Evolutionary conservation across 768 basidiomycete genomes (phyloP), one percentile per base, ranked within the genome.

Genomic region (Termitomyces sp.): DNA sequence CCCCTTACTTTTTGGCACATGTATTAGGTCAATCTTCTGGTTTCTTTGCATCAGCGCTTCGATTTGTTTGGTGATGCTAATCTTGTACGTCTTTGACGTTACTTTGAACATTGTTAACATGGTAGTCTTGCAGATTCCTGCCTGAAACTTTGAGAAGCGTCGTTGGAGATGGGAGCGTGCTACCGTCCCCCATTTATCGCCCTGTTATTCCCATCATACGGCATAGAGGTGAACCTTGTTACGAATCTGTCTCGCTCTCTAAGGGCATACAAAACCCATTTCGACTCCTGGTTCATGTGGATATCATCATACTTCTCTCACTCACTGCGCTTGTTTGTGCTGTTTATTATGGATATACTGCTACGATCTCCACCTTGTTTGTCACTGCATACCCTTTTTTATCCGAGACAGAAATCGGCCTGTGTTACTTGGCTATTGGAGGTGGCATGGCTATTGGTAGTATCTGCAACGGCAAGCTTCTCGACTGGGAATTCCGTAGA

Each of bases 391-490:
- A 94, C 62, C 79, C 84, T 0, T 78, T 71, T 60, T 75, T 91
- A 20, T 79, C 70, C 57, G 81, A 89, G 61, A 84, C 85, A 4
- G 78, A 82, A 24, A 78, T 90, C 34, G 93, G 93, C 2, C 71
- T 95, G 5, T 93, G 89, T 69, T 95, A 87, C 73, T 73, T 94
- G 55, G 82, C 85, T 1, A 80, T 88, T 53, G 93, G 91, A 2
- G 80, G 83, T 16, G 94, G 93, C 0, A 85, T 86, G 72, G 70
- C 83, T 9, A 51, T 87, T 16, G 87, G 91, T 13, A 79, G 83
- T 20, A 67, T 76, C n/a, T 24, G 77, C 1, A 83, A 77, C 22
- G 92, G 93, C 3, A 81, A 75, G 56, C 65, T 89, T 12, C 68
- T 93, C 9, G 88, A 95, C 63, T 73, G 74, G 62, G 85, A 91